Evolutionary conservation across 352 stramenopile species (phyloP).

Genomic region (Globisporangium middletonii): DNA sequence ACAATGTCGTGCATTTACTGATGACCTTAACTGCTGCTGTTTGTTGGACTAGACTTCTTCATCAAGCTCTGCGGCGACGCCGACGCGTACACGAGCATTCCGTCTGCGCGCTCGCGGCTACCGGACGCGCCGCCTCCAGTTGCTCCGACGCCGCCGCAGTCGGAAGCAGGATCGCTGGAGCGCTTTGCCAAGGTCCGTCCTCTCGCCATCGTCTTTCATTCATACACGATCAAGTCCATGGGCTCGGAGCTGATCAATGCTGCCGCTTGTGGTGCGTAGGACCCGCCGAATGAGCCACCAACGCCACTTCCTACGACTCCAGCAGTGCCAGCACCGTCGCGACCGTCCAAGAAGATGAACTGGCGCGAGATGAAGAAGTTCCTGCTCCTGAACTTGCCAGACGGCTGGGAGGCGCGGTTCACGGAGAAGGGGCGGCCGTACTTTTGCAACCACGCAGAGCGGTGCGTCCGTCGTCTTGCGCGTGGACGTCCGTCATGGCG

Average conservation of each 20-base stretch:
- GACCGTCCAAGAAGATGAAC: slow-evolving; percentile 35
- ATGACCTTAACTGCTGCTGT: not conserved
- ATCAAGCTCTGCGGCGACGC: slow-evolving; percentile 63
- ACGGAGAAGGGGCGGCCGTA: slow-evolving; percentile 79
- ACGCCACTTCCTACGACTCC: slow-evolving; percentile 10
- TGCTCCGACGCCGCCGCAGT: slow-evolving; percentile 1
- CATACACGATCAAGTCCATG: not conserved
- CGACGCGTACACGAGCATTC: slow-evolving; percentile 39
- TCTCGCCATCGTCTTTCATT: not conserved
- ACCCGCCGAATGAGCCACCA: slow-evolving; percentile 10
- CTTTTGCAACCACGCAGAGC: slow-evolving; percentile 72
- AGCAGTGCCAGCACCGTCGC: slow-evolving; percentile 23
- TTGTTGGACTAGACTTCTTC: slow-evolving; percentile 51
- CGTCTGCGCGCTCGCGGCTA: slow-evolving; percentile 8
- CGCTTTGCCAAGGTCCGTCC: slow-evolving; percentile 3
- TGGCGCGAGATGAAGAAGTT: slow-evolving; percentile 80
- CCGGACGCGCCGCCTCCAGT: not conserved
- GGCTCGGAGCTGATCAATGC: not conserved
- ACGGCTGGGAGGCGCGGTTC: slow-evolving; percentile 78
- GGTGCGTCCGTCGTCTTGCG: slow-evolving; percentile 21
- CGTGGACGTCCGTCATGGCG: not conserved
- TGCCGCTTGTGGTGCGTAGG: slow-evolving; percentile 10
- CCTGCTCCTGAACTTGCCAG: slow-evolving; percentile 55
- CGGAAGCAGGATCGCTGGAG: slow-evolving; percentile 5
- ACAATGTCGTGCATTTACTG: not conserved